phyloP scores from a whole-genome alignment of 257 asterid species.

The Marsdenia floribunda region DNA sequence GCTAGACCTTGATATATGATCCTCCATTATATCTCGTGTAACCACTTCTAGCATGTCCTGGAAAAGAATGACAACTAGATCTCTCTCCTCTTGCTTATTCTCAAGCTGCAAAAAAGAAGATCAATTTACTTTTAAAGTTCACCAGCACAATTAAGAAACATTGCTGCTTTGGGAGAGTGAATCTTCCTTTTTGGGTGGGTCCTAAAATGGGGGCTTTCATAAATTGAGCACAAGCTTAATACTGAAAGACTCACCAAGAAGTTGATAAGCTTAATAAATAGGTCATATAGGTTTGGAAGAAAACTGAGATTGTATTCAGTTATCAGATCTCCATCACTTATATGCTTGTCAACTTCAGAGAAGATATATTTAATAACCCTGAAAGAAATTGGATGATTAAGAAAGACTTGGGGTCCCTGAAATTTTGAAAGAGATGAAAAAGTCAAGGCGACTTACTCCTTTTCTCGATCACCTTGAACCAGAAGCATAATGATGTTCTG shows the following conservation, averaged over 20 bases:
- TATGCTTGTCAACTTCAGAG: constrained; percentile 80
- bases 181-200: background rate
- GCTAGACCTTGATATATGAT: constrained; percentile 63
- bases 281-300: constrained; percentile 86
- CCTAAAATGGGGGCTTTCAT: background rate
- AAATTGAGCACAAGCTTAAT: background rate
- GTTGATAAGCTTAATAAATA: constrained; percentile 82
- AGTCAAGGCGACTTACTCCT: constrained; percentile 47
- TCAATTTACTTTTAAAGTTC: constrained; percentile 19
- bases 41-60: constrained; percentile 99
- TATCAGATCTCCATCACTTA: constrained; percentile 50
- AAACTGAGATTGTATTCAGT: constrained; percentile 67
- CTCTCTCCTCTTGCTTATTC: constrained; percentile 88
- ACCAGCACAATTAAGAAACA: background rate
- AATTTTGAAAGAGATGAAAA: background rate
- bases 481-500: constrained; percentile 67
- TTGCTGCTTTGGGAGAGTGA: background rate
- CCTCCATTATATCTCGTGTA: constrained; percentile 93
- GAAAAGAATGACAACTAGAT: constrained; percentile 94
- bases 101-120: constrained; percentile 54
- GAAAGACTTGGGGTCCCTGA: background rate
- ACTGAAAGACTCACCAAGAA: constrained; percentile 60
- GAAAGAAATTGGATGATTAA: constrained; percentile 17
- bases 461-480: constrained; percentile 69
- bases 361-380: constrained; percentile 87